These are phyloP conservation scores for Botrytis hyacinthi DNA, from an alignment of 2,329 filamentous ascomycete genomes.

Conservation along the genomic window DNA sequence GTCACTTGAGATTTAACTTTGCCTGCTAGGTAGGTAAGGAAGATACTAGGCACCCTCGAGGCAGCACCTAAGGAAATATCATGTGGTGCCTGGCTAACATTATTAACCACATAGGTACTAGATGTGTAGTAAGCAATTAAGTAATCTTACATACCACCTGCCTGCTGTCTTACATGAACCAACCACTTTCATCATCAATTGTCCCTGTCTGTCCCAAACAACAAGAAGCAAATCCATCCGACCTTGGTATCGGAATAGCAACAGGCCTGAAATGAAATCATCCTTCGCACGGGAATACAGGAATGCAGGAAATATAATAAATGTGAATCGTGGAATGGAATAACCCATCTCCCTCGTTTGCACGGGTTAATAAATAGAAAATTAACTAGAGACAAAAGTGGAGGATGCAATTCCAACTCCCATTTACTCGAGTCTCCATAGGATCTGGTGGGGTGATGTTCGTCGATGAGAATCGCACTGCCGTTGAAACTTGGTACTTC, in stretches of 20 bases:
- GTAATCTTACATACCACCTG: no score
- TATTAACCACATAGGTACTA: not conserved
- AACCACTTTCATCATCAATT: not conserved
- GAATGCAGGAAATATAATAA: not conserved
- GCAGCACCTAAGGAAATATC: not conserved
- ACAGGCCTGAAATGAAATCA: not conserved
- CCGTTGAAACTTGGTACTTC: not conserved
- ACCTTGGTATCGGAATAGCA: not conserved
- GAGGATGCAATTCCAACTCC: slow-evolving; percentile 2
- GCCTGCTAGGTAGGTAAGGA: no score
- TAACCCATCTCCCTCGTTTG: not conserved
- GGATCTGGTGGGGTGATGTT: slow-evolving; percentile 3
- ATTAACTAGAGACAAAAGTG: slow-evolving; percentile 8
- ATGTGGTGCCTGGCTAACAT: not conserved
- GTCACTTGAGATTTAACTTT: not conserved
- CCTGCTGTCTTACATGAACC: not conserved
- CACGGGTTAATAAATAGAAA: not conserved
- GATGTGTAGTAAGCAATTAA: not conserved
- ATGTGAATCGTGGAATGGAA: not conserved
- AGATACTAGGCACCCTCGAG: not conserved
- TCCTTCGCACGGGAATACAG: not conserved
- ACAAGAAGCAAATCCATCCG: not conserved
- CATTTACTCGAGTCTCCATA: not conserved
- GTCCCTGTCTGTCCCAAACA: not conserved
- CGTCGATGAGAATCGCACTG: not conserved